Conservation (phyloP, 2,329 filamentous ascomycete genomes). For the Pseudogymnoascus sp. region DNA sequence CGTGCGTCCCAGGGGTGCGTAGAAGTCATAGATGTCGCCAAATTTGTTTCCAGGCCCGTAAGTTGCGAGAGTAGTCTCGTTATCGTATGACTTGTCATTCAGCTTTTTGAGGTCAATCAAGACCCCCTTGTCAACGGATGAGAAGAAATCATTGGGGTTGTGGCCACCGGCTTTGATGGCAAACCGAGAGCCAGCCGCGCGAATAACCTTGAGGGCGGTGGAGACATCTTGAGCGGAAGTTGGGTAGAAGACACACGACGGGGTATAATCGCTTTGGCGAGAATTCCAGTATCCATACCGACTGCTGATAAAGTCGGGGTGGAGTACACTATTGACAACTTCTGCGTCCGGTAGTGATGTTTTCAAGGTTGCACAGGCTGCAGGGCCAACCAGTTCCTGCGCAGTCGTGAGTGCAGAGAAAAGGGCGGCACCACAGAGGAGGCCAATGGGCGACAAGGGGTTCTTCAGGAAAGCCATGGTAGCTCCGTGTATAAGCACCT, state of each 20-base stretch:
- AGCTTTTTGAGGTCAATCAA: neutral
- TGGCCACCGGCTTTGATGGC: conserved; percentile 34
- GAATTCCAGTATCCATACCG: conserved; percentile 14
- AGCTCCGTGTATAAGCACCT: neutral
- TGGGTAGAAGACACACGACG: conserved; percentile 21
- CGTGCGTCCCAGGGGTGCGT: neutral
- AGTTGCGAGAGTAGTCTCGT: conserved; percentile 20
- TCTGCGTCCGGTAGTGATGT: neutral
- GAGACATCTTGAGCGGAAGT: conserved; percentile 18
- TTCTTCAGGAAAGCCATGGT: neutral
- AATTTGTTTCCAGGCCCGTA: conserved; percentile 25
- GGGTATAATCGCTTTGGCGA: conserved; percentile 15
- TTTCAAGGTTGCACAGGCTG: neutral
- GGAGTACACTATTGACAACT: neutral
- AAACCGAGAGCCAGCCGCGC: conserved; percentile 18
- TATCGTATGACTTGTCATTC: neutral
- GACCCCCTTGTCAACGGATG: neutral
- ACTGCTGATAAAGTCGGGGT: neutral
- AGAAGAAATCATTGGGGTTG: conserved; percentile 6
- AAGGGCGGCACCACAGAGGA: neutral
- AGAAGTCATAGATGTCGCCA: neutral
- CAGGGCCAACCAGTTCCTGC: neutral
- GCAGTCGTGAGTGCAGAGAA: neutral
- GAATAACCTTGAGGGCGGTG: conserved; percentile 13
- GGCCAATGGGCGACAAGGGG: neutral